Conservation (phyloP, 1,139 yeast species). For the Suhomyces coccinellae region DNA sequence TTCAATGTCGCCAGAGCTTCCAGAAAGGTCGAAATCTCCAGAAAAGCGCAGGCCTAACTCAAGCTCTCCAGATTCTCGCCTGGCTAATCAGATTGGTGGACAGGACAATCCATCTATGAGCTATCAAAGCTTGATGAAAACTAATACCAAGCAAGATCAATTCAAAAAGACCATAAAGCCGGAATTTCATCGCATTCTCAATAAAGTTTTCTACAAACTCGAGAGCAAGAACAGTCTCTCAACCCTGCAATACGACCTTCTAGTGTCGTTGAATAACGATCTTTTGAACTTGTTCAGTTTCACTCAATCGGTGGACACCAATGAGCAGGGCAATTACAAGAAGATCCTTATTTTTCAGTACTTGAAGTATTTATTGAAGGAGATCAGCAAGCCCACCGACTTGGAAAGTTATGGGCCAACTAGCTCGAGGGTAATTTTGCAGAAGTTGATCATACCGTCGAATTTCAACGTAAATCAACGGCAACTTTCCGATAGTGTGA, state of each 20-base stretch:
- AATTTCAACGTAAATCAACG: slow-evolving; percentile 19
- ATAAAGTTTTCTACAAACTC: slow-evolving; percentile 38
- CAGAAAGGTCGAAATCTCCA: not conserved
- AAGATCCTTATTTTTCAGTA: slow-evolving; percentile 41
- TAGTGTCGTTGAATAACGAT: slow-evolving; percentile 35
- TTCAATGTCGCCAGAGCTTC: slow-evolving; percentile 15
- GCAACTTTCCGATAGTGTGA: slow-evolving; percentile 1
- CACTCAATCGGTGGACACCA: slow-evolving; percentile 21
- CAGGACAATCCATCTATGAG: slow-evolving; percentile 7
- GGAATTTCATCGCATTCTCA: slow-evolving; percentile 36
- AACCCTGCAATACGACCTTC: slow-evolving; percentile 37
- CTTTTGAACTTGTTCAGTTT: slow-evolving; percentile 31
- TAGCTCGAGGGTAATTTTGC: slow-evolving; percentile 22
- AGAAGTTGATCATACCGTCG: slow-evolving; percentile 40
- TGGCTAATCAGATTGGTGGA: not conserved
- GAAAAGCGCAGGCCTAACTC: not conserved
- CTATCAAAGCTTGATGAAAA: slow-evolving; percentile 11
- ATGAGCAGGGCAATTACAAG: slow-evolving; percentile 19
- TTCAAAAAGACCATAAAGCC: slow-evolving; percentile 25
- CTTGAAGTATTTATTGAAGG: slow-evolving; percentile 43
- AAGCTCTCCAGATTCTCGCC: not conserved
- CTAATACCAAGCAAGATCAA: slow-evolving; percentile 26
- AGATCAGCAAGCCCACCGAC: slow-evolving; percentile 25
- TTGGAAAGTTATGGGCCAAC: slow-evolving; percentile 12
- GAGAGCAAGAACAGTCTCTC: slow-evolving; percentile 35